Evolutionary conservation across 2,329 filamentous ascomycete species (phyloP).

Genomic region (Amauroascus verrucosus): DNA sequence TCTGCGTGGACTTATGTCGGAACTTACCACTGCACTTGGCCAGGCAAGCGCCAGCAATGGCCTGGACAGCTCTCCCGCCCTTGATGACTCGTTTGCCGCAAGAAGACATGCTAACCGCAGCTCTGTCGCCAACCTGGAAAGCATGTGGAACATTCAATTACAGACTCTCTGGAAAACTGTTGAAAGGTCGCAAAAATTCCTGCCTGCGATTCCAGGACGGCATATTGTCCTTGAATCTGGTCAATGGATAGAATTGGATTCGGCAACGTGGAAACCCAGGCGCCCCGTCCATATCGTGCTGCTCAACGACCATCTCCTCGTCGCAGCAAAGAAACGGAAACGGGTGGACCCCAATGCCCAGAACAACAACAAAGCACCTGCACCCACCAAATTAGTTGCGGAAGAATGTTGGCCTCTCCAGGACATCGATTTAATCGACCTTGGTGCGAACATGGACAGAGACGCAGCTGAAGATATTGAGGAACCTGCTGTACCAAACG

Average conservation of each 20-base stretch:
- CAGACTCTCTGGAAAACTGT: slow-evolving; percentile 90
- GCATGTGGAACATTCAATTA: slow-evolving; percentile 56
- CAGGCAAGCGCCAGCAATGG: slow-evolving; percentile 40
- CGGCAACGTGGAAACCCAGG: slow-evolving; percentile 89
- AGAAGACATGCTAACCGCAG: slow-evolving; percentile 66
- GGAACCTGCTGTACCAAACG: slow-evolving; percentile 60
- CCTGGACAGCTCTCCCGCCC: slow-evolving; percentile 41
- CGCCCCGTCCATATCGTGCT: slow-evolving; percentile 84
- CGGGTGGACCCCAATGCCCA: slow-evolving; percentile 56
- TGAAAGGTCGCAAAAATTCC: slow-evolving; percentile 94
- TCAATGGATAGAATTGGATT: slow-evolving; percentile 91
- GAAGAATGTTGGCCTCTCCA: slow-evolving; percentile 90
- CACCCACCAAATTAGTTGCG: slow-evolving; percentile 66
- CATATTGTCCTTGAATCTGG: slow-evolving; percentile 90
- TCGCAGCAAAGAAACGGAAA: slow-evolving; percentile 88
- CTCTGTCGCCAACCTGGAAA: slow-evolving; percentile 67
- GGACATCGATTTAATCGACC: slow-evolving; percentile 86
- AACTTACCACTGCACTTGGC: slow-evolving; percentile 63
- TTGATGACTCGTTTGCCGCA: slow-evolving; percentile 42
- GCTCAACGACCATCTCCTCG: slow-evolving; percentile 84
- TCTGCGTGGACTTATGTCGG: slow-evolving; percentile 79
- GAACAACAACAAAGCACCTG: slow-evolving; percentile 35
- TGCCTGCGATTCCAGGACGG: slow-evolving; percentile 80
- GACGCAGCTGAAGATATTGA: slow-evolving; percentile 34
- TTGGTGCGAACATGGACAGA: slow-evolving; percentile 46